Percentiles rank a stretch among this genome's conserved stretches.
Evolutionary conservation across 495 filamentous ascomycete species (phyloP).

Genomic region (Neurospora pannonica): DNA sequence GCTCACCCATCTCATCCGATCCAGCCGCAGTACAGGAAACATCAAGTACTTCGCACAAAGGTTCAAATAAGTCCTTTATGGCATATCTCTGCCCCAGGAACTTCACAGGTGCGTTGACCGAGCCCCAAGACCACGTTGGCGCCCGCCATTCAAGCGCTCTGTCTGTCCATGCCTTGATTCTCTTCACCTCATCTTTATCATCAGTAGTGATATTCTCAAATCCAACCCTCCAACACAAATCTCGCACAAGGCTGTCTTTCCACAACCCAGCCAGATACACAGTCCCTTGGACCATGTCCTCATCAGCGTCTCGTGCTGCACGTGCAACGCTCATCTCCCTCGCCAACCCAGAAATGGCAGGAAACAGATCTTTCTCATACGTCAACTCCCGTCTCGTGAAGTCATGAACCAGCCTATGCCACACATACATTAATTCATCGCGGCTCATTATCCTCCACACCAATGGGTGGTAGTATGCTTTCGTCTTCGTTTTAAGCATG

Average conservation of each 20-base stretch:
- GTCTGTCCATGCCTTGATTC: background rate
- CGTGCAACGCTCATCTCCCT: background rate
- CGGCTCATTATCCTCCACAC: background rate
- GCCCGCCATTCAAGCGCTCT: slow-evolving; percentile 9
- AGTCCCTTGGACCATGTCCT: background rate
- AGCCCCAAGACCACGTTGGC: slow-evolving; percentile 18
- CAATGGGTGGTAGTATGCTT: background rate
- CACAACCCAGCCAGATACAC: slow-evolving; percentile 12
- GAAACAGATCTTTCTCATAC: slow-evolving; percentile 10
- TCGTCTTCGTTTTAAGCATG: too few relatives aligned
- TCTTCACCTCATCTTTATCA: background rate
- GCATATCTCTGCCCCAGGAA: background rate
- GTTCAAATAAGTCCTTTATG: background rate
- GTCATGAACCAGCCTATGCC: slow-evolving; percentile 11
- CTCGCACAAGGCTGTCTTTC: slow-evolving; percentile 1
- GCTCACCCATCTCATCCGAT: slow-evolving; percentile 8
- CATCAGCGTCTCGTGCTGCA: background rate
- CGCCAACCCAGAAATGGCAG: slow-evolving; percentile 10
- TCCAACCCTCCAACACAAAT: slow-evolving; percentile 3
- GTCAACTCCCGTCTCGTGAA: slow-evolving; percentile 6
- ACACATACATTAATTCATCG: background rate
- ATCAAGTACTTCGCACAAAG: slow-evolving; percentile 3
- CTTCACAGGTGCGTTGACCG: background rate
- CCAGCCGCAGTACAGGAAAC: slow-evolving; percentile 1
- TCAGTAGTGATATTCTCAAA: background rate